phyloP scores from a whole-genome alignment of 495 filamentous ascomycete species.

The Xylaria telfairii region DNA sequence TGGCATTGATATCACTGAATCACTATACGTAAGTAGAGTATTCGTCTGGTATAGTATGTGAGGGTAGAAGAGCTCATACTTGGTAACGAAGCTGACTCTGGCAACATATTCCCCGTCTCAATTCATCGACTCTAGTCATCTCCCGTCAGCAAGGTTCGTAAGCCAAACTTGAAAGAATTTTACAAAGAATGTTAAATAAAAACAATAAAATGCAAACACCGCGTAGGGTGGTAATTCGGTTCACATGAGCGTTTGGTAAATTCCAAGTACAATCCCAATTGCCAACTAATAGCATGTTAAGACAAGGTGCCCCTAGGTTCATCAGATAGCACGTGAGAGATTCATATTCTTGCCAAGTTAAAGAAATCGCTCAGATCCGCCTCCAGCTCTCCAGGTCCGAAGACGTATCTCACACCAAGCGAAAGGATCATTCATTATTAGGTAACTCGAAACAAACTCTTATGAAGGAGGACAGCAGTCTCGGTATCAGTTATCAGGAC shows the following conservation, averaged over 20 bases:
- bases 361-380: not conserved
- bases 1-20: not conserved
- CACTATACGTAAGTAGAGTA: not conserved
- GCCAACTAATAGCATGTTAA: not conserved
- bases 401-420: not conserved
- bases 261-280: not conserved
- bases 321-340: not conserved
- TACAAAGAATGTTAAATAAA: not conserved
- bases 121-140: not conserved
- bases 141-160: not conserved
- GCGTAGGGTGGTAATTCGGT: not conserved
- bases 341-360: not conserved
- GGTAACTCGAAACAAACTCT: not conserved
- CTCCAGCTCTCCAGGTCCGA: too few species aligned
- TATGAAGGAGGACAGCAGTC: not conserved
- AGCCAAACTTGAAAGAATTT: not conserved
- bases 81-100: too few species aligned
- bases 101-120: not conserved
- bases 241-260: not conserved
- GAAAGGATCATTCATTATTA: not conserved
- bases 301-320: not conserved
- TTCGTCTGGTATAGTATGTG: not conserved
- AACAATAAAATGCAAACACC: not conserved
- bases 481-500: not conserved
- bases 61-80: not conserved